Evolutionary conservation across 331 rosid genomes (phyloP), one percentile per base, ranked within the genome.

Genomic region (Telfairia occidentalis): DNA sequence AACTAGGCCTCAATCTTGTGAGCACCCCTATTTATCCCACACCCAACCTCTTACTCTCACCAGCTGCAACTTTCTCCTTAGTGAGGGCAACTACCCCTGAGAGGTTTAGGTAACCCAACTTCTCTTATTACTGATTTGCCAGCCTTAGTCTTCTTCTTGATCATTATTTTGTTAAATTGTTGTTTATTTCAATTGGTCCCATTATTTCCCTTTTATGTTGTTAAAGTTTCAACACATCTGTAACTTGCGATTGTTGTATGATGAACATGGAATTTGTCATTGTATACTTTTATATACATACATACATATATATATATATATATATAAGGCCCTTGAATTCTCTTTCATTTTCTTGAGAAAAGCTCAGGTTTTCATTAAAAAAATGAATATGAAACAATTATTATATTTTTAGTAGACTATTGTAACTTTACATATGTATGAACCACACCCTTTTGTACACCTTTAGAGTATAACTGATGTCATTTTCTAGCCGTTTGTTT

Each of bases 51-150:
- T 60, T 60, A 60, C 42, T 29, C 23, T 60, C 69, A 58, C 65
- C 37, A 26, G 65, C 38, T 58, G 19, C 65, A 58, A 58, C 65
- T 28, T 58, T 1, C 69, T 60, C 24, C 69, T 60, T 18, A 37
- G 43, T 29, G 11, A 60, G 69, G 43, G 43, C 42, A 60, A 32
- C 69, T 16, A 30, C 69, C 42, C 43, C 24, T 15, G 15, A 60
- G 69, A 60, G 24, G 69, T 16, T 60, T 58, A 30, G 67, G 67
- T 13, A 30, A 13, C 67, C 67, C 67, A 30, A 59, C 67, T 59
- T 29, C 67, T 59, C 67, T 59, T 59, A 26, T 30, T 59, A 29
- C 19, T 29, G 66, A 28, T 57, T 59, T 29, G 63, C 3, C 34
- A 59, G 42, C 67, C 21, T 12, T 5, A 7, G 42, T 59, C 11